phyloP scores from a whole-genome alignment of 2,329 filamentous ascomycete species.

The Stagonosporopsis vannaccii region DNA sequence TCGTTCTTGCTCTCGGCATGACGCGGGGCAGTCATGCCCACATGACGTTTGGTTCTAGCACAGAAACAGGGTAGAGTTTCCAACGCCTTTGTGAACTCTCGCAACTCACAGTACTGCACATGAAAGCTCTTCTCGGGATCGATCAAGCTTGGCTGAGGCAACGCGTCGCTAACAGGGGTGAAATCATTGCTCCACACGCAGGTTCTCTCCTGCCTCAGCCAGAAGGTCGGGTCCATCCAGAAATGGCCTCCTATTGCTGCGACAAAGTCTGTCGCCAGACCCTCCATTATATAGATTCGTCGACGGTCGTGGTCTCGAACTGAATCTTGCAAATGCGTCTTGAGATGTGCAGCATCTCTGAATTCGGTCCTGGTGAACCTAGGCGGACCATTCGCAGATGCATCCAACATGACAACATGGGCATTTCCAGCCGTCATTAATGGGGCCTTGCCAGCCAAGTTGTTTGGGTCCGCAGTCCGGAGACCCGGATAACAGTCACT shows the following conservation, averaged over 20 bases:
- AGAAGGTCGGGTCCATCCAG: slow-evolving; percentile 46
- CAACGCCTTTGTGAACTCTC: slow-evolving; percentile 40
- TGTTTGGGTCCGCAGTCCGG: slow-evolving; percentile 41
- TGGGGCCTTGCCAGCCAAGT: slow-evolving; percentile 21
- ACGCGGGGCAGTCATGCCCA: slow-evolving; percentile 42
- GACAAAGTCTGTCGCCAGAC: slow-evolving; percentile 40
- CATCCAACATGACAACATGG: slow-evolving; percentile 37
- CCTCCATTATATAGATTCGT: slow-evolving; percentile 46
- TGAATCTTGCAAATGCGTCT: slow-evolving; percentile 23
- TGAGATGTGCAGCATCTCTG: slow-evolving; percentile 20
- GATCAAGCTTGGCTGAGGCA: slow-evolving; percentile 41
- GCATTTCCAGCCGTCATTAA: slow-evolving; percentile 31
- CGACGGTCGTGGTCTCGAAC: slow-evolving; percentile 21
- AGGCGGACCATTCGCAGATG: slow-evolving; percentile 15
- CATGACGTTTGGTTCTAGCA: slow-evolving; percentile 37
- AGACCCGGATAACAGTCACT: slow-evolving; percentile 41
- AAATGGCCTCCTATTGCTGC: slow-evolving; percentile 40
- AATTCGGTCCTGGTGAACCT: slow-evolving; percentile 22
- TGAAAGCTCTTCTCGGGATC: slow-evolving; percentile 38
- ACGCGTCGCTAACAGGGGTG: slow-evolving; percentile 43
- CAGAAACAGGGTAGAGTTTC: slow-evolving; percentile 39
- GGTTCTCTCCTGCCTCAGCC: slow-evolving; percentile 43
- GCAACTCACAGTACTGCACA: slow-evolving; percentile 44
- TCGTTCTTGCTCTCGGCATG: background rate
- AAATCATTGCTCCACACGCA: slow-evolving; percentile 48